These are phyloP conservation scores for Favolaschia claudopus DNA, from an alignment of 768 basidiomycete species.

Conservation along the genomic window DNA sequence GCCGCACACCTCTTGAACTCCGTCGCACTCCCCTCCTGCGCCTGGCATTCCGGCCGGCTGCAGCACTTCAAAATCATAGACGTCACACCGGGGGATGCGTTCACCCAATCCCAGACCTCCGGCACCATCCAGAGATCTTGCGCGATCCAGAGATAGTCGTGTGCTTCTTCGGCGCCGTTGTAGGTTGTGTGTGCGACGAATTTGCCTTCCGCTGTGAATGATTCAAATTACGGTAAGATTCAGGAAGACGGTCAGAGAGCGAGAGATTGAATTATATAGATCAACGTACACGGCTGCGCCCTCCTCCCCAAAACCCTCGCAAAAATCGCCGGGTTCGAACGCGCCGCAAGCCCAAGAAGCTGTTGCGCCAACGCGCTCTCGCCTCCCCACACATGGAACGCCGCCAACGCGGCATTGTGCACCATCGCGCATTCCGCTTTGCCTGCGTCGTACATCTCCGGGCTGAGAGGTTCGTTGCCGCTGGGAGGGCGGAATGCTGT, in stretches of 20 bases:
- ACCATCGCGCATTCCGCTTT: conserved; percentile 18
- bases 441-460: conserved; percentile 10
- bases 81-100: neutral
- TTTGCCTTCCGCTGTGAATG: conserved; percentile 29
- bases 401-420: conserved; percentile 38
- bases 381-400: conserved; percentile 38
- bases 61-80: neutral
- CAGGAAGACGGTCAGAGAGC: neutral
- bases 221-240: neutral
- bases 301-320: conserved; percentile 38
- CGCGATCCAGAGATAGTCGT: conserved; percentile 43
- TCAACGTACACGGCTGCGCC: conserved; percentile 34
- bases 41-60: neutral
- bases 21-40: neutral
- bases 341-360: conserved; percentile 36
- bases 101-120: conserved; percentile 10
- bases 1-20: neutral
- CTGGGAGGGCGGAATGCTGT: conserved; percentile 11
- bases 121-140: conserved; percentile 41
- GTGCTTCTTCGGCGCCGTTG: conserved; percentile 41
- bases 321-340: conserved; percentile 35
- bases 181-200: conserved; percentile 22
- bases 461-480: neutral
- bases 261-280: too few species aligned
- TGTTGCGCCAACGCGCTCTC: conserved; percentile 33